Conservation (phyloP, 345 rosid genomes). For the Cardiospermum halicacabum region DNA sequence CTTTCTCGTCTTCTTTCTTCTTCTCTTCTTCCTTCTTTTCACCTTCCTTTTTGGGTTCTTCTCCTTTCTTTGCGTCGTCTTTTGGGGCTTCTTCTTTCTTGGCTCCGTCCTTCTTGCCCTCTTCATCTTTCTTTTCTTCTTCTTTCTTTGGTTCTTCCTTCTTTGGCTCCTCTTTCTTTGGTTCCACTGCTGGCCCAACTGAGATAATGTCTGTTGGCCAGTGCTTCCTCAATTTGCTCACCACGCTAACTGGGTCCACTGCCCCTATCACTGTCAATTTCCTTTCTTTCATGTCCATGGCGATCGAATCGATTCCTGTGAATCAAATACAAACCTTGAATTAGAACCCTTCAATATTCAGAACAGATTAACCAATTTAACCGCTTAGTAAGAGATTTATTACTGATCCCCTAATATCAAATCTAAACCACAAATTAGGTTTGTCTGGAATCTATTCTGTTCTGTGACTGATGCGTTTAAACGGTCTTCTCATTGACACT, state of each 20-base stretch:
- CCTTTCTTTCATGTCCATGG: conserved; percentile 79
- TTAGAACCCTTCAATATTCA: neutral
- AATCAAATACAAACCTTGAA: neutral
- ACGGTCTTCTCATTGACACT: neutral
- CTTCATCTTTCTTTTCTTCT: conserved; percentile 45
- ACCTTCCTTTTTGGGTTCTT: conserved; percentile 21
- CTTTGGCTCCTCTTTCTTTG: conserved; percentile 64
- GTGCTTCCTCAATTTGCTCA: conserved; percentile 71
- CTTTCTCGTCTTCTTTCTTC: conserved; percentile 22
- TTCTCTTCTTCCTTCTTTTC: conserved; percentile 28
- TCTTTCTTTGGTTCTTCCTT: conserved; percentile 63
- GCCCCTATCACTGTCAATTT: conserved; percentile 70
- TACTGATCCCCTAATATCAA: too few relatives aligned
- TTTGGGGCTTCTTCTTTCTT: conserved; percentile 56
- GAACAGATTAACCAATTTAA: neutral
- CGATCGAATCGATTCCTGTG: conserved; percentile 73
- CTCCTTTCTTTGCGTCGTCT: conserved; percentile 35
- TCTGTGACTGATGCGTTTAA: neutral
- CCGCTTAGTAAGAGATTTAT: too few relatives aligned
- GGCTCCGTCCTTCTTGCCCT: conserved; percentile 46
- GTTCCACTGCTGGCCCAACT: conserved; percentile 85
- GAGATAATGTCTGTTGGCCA: conserved; percentile 65
- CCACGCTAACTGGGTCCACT: conserved; percentile 66
- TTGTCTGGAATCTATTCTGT: too few relatives aligned
- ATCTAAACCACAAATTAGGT: too few relatives aligned